phyloP scores from a whole-genome alignment of 345 rosid genomes.

The Turritis glabra region DNA sequence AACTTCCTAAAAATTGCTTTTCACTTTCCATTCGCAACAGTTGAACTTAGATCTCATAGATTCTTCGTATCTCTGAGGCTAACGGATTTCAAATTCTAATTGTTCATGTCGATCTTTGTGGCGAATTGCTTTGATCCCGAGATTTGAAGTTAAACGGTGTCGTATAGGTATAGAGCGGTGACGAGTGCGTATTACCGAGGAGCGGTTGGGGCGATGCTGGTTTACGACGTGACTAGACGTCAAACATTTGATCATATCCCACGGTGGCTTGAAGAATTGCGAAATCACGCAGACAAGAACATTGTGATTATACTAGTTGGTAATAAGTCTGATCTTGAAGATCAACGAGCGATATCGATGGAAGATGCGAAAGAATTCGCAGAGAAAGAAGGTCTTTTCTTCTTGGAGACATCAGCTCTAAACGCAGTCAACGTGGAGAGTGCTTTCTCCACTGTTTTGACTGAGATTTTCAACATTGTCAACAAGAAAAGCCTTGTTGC shows the following conservation, averaged over 20 bases:
- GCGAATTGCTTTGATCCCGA: no score
- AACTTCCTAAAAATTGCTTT: neutral
- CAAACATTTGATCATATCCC: slow-evolving; percentile 63
- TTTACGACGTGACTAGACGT: slow-evolving; percentile 57
- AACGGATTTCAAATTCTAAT: neutral
- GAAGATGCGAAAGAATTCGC: slow-evolving; percentile 70
- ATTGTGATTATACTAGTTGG: slow-evolving; percentile 63
- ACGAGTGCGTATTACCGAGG: slow-evolving; percentile 77
- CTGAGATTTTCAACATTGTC: slow-evolving; percentile 56
- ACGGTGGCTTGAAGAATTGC: slow-evolving; percentile 60
- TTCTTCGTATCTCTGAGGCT: neutral
- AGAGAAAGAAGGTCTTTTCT: slow-evolving; percentile 55
- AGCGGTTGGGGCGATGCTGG: slow-evolving; percentile 71
- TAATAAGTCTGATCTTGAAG: slow-evolving; percentile 57
- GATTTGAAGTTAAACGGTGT: slow-evolving; percentile 17
- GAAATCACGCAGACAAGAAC: slow-evolving; percentile 63
- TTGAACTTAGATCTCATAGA: slow-evolving; percentile 7
- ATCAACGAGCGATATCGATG: slow-evolving; percentile 55
- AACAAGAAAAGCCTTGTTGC: slow-evolving; percentile 57
- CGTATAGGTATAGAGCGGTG: slow-evolving; percentile 59
- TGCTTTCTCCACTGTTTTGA: slow-evolving; percentile 55
- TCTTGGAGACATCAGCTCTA: slow-evolving; percentile 69
- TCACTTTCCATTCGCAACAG: neutral
- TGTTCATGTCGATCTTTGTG: no score
- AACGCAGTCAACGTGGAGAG: slow-evolving; percentile 62